phyloP scores from a whole-genome alignment of 805 yeast genomes.

The Grigorovia jiainica region DNA sequence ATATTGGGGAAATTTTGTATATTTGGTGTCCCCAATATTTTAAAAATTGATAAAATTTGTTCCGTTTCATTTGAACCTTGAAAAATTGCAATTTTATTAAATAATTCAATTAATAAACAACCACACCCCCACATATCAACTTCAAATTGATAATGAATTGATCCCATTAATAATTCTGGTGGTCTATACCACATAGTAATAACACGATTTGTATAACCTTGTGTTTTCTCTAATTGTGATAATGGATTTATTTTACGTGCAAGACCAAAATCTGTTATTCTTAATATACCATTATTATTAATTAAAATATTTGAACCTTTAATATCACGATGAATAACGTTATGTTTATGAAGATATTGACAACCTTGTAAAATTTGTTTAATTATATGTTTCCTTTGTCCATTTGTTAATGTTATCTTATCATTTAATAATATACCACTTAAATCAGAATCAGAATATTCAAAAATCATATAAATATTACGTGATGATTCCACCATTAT shows the following conservation, averaged over 20 bases:
- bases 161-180: conserved; percentile 84
- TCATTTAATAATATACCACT: conserved; percentile 81
- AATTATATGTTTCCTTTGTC: conserved; percentile 59
- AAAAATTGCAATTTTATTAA: conserved; percentile 64
- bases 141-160: conserved; percentile 81
- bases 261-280: conserved; percentile 75
- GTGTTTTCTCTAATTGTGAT: conserved; percentile 25
- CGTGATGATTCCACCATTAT: conserved; percentile 68
- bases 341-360: conserved; percentile 54
- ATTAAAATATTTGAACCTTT: conserved; percentile 72
- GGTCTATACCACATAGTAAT: conserved; percentile 97
- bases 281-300: conserved; percentile 50
- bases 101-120: conserved; percentile 76
- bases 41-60: conserved; percentile 68
- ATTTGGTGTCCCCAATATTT: conserved; percentile 81
- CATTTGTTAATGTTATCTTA: conserved; percentile 47
- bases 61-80: conserved; percentile 85
- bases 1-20: conserved; percentile 66
- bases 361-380: conserved; percentile 60
- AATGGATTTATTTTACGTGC: conserved; percentile 65
- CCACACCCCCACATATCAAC: conserved; percentile 98
- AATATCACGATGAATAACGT: conserved; percentile 71
- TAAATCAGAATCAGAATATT: conserved; percentile 87
- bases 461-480: conserved; percentile 81
- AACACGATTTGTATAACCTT: conserved; percentile 86